Conservation (phyloP, 2,329 filamentous ascomycete species). For the Didymella glomerata region DNA sequence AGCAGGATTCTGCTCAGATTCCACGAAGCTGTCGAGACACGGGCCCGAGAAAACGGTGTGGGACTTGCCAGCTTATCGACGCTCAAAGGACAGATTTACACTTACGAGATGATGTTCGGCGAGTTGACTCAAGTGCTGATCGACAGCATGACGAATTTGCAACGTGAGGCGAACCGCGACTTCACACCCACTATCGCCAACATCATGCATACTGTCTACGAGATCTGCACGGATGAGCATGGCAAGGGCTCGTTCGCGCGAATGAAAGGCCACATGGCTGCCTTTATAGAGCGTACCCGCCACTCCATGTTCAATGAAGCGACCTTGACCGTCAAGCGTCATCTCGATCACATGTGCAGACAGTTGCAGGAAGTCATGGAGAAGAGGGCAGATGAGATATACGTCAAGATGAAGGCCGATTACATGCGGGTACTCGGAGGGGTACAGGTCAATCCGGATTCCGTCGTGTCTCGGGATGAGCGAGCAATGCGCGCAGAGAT, state of each 20-base stretch:
- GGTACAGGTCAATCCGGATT: slow-evolving; percentile 16
- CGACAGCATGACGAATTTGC: slow-evolving; percentile 54
- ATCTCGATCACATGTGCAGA: slow-evolving; percentile 55
- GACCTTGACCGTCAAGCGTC: slow-evolving; percentile 52
- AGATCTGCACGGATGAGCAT: slow-evolving; percentile 54
- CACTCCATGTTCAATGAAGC: slow-evolving; percentile 61
- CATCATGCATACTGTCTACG: slow-evolving; percentile 60
- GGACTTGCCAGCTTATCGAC: slow-evolving; percentile 53
- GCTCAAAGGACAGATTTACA: slow-evolving; percentile 54
- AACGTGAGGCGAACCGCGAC: slow-evolving; percentile 63
- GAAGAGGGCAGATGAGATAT: slow-evolving; percentile 57
- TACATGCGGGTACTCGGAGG: slow-evolving; percentile 51
- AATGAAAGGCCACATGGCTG: slow-evolving; percentile 62
- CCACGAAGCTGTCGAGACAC: slow-evolving; percentile 54
- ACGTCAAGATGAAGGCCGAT: slow-evolving; percentile 46
- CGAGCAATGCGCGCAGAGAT: slow-evolving; percentile 27
- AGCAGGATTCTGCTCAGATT: slow-evolving; percentile 51
- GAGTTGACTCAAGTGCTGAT: slow-evolving; percentile 48
- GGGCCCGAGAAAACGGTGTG: slow-evolving; percentile 51
- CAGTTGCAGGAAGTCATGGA: slow-evolving; percentile 56
- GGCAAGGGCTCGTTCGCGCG: slow-evolving; percentile 59
- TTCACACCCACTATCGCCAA: slow-evolving; percentile 60
- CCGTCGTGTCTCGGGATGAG: slow-evolving; percentile 27
- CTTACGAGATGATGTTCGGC: slow-evolving; percentile 54
- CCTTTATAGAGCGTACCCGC: slow-evolving; percentile 54